Percentiles rank a stretch among this genome's conserved stretches.
phyloP scores from a whole-genome alignment of 805 yeast genomes.

The Maudiozyma saulgeensis region DNA sequence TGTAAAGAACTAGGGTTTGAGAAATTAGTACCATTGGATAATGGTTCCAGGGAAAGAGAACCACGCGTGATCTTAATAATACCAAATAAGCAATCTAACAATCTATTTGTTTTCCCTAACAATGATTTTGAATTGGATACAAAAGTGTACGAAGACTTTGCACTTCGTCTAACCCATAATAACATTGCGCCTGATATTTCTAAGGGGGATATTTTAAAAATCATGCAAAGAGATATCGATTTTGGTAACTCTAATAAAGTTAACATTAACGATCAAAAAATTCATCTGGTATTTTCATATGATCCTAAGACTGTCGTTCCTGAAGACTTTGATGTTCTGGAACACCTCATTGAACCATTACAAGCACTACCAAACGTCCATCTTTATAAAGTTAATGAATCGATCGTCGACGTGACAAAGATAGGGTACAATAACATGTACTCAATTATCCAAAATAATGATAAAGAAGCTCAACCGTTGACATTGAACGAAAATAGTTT shows the following conservation, averaged over 20 bases:
- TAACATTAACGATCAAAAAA: conserved; percentile 14
- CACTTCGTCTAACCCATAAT: conserved; percentile 39
- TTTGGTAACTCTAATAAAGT: conserved; percentile 14
- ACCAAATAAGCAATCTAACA: conserved; percentile 33
- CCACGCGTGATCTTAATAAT: conserved; percentile 46
- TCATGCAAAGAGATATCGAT: conserved; percentile 13
- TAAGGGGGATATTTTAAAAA: conserved; percentile 5
- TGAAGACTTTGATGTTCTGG: conserved; percentile 57
- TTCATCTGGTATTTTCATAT: conserved; percentile 46
- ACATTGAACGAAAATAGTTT: conserved; percentile 38
- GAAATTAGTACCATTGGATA: conserved; percentile 20
- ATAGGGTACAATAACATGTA: conserved; percentile 28
- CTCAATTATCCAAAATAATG: conserved; percentile 35
- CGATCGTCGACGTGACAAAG: conserved; percentile 35
- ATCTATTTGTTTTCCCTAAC: conserved; percentile 16
- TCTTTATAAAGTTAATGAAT: conserved; percentile 44
- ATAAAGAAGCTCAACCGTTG: conserved; percentile 26
- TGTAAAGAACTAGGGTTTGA: conserved; percentile 45
- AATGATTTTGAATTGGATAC: conserved; percentile 17
- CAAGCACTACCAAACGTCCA: conserved; percentile 49
- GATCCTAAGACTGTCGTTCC: conserved; percentile 35
- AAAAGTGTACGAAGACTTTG: conserved; percentile 35
- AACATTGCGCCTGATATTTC: conserved; percentile 31
- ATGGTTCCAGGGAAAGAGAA: conserved; percentile 9
- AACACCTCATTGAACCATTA: conserved; percentile 50